Evolutionary conservation across 495 filamentous ascomycete genomes (phyloP).

Genomic region (Lepraria neglecta): DNA sequence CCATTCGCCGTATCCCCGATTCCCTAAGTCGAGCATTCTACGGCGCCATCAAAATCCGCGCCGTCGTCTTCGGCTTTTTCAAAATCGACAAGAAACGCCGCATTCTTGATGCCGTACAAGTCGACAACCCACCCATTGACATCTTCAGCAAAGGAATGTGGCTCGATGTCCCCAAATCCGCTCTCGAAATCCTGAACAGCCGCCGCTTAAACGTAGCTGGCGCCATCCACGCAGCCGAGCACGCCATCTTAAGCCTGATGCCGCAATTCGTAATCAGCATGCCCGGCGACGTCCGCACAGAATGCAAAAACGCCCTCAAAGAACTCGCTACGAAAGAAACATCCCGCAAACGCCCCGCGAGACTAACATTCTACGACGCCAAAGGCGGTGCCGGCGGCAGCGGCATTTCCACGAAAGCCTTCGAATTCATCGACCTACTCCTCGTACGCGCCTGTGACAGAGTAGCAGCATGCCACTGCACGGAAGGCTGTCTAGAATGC

Average conservation of each 20-base stretch:
- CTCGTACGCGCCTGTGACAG: conserved; percentile 72
- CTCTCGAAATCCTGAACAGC: conserved; percentile 69
- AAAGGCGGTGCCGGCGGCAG: conserved; percentile 78
- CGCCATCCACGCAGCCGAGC: conserved; percentile 91
- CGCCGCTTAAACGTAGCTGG: conserved; percentile 74
- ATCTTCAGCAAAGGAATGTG: conserved; percentile 77
- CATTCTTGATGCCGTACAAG: conserved; percentile 85
- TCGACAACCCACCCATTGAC: conserved; percentile 88
- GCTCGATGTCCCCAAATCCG: conserved; percentile 78
- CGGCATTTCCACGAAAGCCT: conserved; percentile 85
- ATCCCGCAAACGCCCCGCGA: conserved; percentile 73
- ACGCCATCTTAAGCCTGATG: conserved; percentile 78
- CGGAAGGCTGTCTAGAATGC: conserved; percentile 80
- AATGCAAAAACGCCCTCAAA: conserved; percentile 76
- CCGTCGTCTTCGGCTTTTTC: conserved; percentile 92
- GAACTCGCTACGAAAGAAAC: conserved; percentile 74
- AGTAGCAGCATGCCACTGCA: conserved; percentile 64
- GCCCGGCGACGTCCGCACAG: conserved; percentile 83
- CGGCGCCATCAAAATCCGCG: conserved; percentile 73
- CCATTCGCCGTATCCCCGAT: conserved; percentile 61
- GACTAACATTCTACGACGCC: conserved; percentile 91
- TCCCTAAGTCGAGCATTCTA: conserved; percentile 64
- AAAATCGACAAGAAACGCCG: conserved; percentile 77
- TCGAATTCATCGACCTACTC: conserved; percentile 80
- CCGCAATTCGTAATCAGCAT: conserved; percentile 84